Evolutionary conservation across 1,284 basidiomycete species (phyloP), one percentile per base, ranked within the genome.

Genomic region (Cystobasidium sp.): DNA sequence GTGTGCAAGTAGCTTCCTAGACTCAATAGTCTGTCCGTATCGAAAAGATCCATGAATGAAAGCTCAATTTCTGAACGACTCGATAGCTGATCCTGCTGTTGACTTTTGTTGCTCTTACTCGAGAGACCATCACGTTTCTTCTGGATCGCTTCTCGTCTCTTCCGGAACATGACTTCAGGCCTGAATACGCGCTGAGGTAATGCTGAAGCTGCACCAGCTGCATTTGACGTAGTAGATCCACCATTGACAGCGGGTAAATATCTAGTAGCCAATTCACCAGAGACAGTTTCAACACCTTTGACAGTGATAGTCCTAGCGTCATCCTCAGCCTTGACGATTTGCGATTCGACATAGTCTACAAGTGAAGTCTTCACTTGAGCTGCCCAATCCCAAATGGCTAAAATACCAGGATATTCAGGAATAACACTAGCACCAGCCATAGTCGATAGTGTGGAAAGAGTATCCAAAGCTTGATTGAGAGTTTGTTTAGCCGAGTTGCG

Each of bases 131-230:
- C 64, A 12, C 85, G 84, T 63, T 83, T 81, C 20, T 58, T 43
- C 37, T 84, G 83, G 68, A 85, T 85, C 79, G 85, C 88, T 76
- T 85, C 86, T 58, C 85, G 81, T 51, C 80, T 76, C 20, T 85
- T 83, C 64, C 87, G 87, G 84, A 99, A 99, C 97, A 99, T 99
- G 20, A 92, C 94, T 80, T 95, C 90, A 12, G 96, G 92, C 84
- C 94, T 89, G 85, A 99, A 99, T 12, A 95, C 88, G 9, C 94
- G 86, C 71, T 88, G 87, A 53, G 88, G 89, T 20, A 73, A 20
- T 20, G 70, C 70, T 31, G 70, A 73, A 41, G 53, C 67, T 55
- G 58, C 39, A 20, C 52, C 44, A 43, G 62, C 51, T 20, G 63
- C 41, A 24, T 16, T 56, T 59, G 46, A 46, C 12, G 62, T 41